Conservation (phyloP, 345 rosid species). For the Salix viminalis region DNA sequence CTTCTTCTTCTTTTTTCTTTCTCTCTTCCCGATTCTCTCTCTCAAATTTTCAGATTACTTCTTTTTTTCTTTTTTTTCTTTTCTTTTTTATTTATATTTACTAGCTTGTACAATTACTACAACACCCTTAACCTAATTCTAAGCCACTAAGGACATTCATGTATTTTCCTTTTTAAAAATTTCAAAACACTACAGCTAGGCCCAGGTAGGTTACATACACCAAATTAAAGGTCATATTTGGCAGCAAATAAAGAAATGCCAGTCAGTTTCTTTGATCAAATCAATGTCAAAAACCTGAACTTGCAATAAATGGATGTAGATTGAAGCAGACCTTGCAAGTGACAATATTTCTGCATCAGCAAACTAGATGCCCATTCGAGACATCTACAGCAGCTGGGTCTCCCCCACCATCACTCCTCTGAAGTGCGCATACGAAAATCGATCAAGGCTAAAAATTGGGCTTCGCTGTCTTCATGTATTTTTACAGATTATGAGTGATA, state of each 20-base stretch:
- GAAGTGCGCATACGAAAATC: background rate
- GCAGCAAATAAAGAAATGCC: slow-evolving; percentile 20
- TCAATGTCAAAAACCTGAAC: background rate
- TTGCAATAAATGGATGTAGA: background rate
- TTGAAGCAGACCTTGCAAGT: slow-evolving; percentile 18
- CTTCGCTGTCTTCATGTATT: background rate
- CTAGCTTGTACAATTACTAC: too few relatives aligned
- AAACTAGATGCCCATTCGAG: slow-evolving; percentile 23
- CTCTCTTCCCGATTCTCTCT: too few relatives aligned
- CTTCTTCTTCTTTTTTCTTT: too few relatives aligned
- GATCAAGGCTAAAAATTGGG: background rate
- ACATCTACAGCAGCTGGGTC: slow-evolving; percentile 25
- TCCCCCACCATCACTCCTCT: slow-evolving; percentile 35
- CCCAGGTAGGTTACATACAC: slow-evolving; percentile 33
- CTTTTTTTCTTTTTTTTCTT: too few relatives aligned
- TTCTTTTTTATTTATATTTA: too few relatives aligned
- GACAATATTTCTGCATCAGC: slow-evolving; percentile 27
- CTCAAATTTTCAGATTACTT: too few relatives aligned
- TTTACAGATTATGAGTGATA: background rate
- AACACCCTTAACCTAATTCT: too few relatives aligned
- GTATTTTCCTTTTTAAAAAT: too few relatives aligned
- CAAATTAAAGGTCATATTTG: slow-evolving; percentile 37
- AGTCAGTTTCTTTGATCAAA: too few relatives aligned
- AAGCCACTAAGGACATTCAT: too few relatives aligned
- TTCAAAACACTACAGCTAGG: too few relatives aligned